Conservation (phyloP, 805 yeast species). For the Candida tammaniensis region DNA sequence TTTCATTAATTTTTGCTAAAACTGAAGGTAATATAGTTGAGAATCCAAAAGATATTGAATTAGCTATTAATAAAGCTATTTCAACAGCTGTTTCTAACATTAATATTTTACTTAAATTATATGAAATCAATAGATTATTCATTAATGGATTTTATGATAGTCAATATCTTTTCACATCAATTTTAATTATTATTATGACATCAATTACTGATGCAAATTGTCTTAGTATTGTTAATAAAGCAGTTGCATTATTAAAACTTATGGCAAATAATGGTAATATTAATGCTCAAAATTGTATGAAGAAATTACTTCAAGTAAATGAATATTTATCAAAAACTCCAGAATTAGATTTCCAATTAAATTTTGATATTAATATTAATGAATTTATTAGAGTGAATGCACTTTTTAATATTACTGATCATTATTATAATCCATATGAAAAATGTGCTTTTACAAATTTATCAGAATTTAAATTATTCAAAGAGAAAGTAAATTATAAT, state of each 20-base stretch:
- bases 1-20: slow-evolving; percentile 28
- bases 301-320: slow-evolving; percentile 27
- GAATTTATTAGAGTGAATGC: slow-evolving; percentile 5
- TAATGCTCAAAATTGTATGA: slow-evolving; percentile 30
- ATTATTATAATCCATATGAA: slow-evolving; percentile 15
- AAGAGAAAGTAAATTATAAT: slow-evolving; percentile 1
- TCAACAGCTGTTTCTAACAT: slow-evolving; percentile 28
- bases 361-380: slow-evolving; percentile 18
- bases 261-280: slow-evolving; percentile 36
- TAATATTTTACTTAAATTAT: slow-evolving; percentile 27
- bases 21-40: slow-evolving; percentile 20
- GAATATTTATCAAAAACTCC: slow-evolving; percentile 21
- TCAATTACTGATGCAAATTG: slow-evolving; percentile 14
- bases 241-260: slow-evolving; percentile 28
- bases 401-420: slow-evolving; percentile 6
- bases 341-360: slow-evolving; percentile 19
- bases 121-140: slow-evolving; percentile 26
- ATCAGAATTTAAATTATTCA: slow-evolving; percentile 12
- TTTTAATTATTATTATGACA: slow-evolving; percentile 27
- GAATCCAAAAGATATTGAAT: slow-evolving; percentile 21
- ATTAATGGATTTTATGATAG: slow-evolving; percentile 39
- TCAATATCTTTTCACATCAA: slow-evolving; percentile 35
- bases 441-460: slow-evolving; percentile 9
- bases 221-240: slow-evolving; percentile 20
- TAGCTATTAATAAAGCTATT: slow-evolving; percentile 26